A percentile compares a stretch with the other conserved stretches of the same genome.
phyloP scores from a whole-genome alignment of 2,329 filamentous ascomycete genomes.

The Mycosphaerella arachidis region DNA sequence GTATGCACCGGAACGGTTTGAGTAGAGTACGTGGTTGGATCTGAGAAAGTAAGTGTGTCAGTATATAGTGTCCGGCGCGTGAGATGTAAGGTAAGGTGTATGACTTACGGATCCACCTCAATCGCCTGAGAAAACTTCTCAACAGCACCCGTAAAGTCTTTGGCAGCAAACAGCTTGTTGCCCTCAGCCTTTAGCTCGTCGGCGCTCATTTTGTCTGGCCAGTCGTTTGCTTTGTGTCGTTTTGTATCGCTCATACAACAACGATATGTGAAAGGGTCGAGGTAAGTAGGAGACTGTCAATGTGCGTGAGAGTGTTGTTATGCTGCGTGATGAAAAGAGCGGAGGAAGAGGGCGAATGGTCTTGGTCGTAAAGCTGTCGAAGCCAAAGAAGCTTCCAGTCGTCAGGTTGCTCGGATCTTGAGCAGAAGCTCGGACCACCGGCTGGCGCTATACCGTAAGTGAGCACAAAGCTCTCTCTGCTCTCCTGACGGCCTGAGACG shows the following conservation, averaged over 20 bases:
- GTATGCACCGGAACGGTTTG: conserved; percentile 84
- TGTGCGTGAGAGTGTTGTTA: background rate
- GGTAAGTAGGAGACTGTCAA: background rate
- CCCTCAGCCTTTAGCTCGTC: conserved; percentile 91
- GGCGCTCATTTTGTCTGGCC: conserved; percentile 47
- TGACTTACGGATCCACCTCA: conserved; percentile 61
- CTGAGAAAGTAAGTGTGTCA: conserved; percentile 56
- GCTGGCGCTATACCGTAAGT: no score
- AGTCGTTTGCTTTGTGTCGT: background rate
- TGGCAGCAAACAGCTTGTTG: conserved; percentile 93
- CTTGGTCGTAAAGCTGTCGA: no score
- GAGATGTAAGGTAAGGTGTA: no score
- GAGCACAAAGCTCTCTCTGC: no score
- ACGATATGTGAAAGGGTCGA: no score
- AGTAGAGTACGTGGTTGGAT: conserved; percentile 96
- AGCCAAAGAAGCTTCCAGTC: no score
- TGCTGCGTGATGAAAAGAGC: no score
- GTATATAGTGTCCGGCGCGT: background rate
- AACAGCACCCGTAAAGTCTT: conserved; percentile 87
- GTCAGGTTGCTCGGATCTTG: no score
- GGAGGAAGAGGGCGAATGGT: no score
- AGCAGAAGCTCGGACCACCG: no score
- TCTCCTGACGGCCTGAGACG: no score
- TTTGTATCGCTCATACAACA: conserved; percentile 1
- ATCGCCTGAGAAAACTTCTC: conserved; percentile 3